Evolutionary conservation across 768 basidiomycete species (phyloP).

Genomic region (Mycena rosella): DNA sequence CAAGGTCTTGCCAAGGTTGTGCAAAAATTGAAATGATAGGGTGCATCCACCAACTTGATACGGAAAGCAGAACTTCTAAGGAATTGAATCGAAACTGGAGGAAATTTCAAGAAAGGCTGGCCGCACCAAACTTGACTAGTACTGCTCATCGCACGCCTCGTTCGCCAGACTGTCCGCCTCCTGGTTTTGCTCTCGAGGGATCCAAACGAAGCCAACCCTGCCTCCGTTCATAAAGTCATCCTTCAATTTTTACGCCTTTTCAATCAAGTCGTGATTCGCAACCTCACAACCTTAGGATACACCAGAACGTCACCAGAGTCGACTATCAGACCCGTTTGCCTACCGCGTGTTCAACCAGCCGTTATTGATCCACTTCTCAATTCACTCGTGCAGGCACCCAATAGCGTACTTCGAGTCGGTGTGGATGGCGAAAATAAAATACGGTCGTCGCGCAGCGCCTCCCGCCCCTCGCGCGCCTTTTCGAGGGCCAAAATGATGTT

Average conservation of each 20-base stretch:
- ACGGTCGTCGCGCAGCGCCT: neutral
- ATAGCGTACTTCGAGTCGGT: conserved; percentile 29
- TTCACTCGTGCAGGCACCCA: conserved; percentile 21
- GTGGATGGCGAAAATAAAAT: conserved; percentile 21
- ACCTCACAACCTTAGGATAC: conserved; percentile 9
- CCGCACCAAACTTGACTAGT: neutral
- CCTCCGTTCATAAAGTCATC: conserved; percentile 11
- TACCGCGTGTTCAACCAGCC: conserved; percentile 26
- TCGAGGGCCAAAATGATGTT: conserved; percentile 29
- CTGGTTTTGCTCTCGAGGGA: conserved; percentile 24
- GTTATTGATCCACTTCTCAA: conserved; percentile 18
- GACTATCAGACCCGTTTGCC: neutral
- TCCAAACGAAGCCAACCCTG: conserved; percentile 13
- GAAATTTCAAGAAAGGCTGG: neutral
- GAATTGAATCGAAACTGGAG: too few relatives aligned
- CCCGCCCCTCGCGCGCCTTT: conserved; percentile 3
- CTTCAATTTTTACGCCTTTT: conserved; percentile 10
- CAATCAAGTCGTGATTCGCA: conserved; percentile 30
- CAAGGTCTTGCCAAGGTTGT: too few relatives aligned
- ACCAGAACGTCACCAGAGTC: neutral
- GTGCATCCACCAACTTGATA: too few relatives aligned
- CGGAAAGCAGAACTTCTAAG: too few relatives aligned
- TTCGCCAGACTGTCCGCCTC: conserved; percentile 27
- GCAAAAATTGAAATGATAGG: too few relatives aligned
- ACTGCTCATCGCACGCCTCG: conserved; percentile 20